phyloP scores from a whole-genome alignment of 31 red algal genomes.

The Pterothamnion heteromorphum region DNA sequence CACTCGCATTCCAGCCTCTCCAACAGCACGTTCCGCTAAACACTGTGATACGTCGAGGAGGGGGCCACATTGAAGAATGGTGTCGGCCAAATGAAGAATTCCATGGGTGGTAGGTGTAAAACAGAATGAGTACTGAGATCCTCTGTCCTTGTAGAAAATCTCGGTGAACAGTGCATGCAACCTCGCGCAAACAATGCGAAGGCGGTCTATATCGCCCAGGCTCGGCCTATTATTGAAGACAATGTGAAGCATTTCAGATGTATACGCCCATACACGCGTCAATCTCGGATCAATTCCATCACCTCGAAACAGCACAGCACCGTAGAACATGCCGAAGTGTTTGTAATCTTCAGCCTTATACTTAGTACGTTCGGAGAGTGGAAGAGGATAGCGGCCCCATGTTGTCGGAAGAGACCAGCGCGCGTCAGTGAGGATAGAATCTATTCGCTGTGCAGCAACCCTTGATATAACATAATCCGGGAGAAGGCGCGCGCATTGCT shows the following conservation, averaged over 20 bases:
- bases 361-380: no score
- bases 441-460: no score
- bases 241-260: neutral
- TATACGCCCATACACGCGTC: neutral
- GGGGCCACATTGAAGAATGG: neutral
- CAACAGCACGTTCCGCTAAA: neutral
- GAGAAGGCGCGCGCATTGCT: no score
- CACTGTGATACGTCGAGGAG: constrained; percentile 8
- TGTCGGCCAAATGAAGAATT: constrained; percentile 9
- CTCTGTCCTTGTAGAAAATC: neutral
- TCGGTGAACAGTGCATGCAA: neutral
- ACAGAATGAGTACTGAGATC: neutral
- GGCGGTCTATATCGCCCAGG: neutral
- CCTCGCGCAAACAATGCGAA: neutral
- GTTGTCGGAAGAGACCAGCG: no score
- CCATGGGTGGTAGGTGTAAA: neutral
- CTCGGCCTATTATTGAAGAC: neutral
- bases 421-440: no score
- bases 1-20: neutral
- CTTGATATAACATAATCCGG: neutral
- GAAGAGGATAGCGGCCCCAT: no score
- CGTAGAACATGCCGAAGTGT: neutral
- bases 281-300: neutral
- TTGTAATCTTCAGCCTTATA: no score
- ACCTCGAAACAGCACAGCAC: neutral